phyloP scores from a whole-genome alignment of 371 early-diverging fungal species.

The Zopfochytrium polystomum region DNA sequence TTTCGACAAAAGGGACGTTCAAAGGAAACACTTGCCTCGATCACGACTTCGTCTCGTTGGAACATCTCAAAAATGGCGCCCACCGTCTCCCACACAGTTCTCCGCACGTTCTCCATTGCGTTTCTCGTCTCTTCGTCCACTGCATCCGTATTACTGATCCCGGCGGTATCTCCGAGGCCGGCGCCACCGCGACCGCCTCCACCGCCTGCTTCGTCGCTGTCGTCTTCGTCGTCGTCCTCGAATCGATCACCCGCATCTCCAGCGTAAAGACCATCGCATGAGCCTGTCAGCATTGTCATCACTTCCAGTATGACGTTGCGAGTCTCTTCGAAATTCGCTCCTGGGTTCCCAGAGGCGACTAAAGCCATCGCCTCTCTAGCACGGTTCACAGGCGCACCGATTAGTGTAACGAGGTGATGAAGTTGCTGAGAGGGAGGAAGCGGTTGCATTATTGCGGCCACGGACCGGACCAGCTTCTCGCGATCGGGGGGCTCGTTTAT shows the following conservation, averaged over 20 bases:
- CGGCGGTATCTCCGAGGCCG: not conserved
- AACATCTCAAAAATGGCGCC: slow-evolving; percentile 14
- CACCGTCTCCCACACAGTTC: slow-evolving; percentile 21
- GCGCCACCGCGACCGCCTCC: not conserved
- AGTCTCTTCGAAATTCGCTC: slow-evolving; percentile 16
- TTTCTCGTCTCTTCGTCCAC: slow-evolving; percentile 8
- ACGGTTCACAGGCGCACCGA: slow-evolving; percentile 12
- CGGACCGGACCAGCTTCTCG: slow-evolving; percentile 16
- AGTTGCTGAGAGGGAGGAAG: slow-evolving; percentile 21
- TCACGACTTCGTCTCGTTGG: slow-evolving; percentile 16
- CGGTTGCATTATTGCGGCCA: slow-evolving; percentile 19
- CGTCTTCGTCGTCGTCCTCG: slow-evolving; percentile 16
- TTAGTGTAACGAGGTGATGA: slow-evolving; percentile 15
- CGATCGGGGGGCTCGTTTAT: slow-evolving; percentile 2
- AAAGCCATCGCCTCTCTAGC: not conserved
- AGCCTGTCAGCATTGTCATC: slow-evolving; percentile 13
- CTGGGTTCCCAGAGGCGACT: slow-evolving; percentile 4
- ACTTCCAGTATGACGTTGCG: slow-evolving; percentile 16
- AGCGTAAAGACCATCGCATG: slow-evolving; percentile 24
- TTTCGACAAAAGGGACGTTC: not conserved
- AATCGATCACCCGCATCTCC: slow-evolving; percentile 3
- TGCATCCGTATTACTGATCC: not conserved
- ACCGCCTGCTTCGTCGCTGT: not conserved
- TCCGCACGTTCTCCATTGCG: slow-evolving; percentile 1
- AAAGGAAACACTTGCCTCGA: slow-evolving; percentile 14